Evolutionary conservation across 768 basidiomycete species (phyloP), one percentile per base, ranked within the genome.

Genomic region (Tubosaeta sp.): DNA sequence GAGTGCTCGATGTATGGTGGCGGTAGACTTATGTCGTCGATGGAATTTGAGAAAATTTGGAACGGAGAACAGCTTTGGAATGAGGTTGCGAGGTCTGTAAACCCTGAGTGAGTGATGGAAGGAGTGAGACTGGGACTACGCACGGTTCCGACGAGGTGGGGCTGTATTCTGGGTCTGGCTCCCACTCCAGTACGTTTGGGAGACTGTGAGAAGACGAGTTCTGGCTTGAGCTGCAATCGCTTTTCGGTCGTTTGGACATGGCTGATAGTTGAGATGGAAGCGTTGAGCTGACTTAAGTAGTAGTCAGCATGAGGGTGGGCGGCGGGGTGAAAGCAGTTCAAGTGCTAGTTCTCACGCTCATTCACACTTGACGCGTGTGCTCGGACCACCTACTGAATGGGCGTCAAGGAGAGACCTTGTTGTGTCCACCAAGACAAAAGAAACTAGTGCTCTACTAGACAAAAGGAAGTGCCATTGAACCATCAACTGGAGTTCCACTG

Each of bases 1-100:
- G 17, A 66, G 55, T 27, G 56, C 57, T 0, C 56, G 65, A 34
- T 66, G 65, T 11, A 66, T 51, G 37, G 57, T 46, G 9, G n/a
- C 13, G 1, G 32, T 34, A 1, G 43, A 43, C 14, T 46, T 25
- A 8, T 16, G 3, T 6, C 27, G 29, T 17, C 55, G 37, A 8
- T 13, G 43, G 14, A 8, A 34, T 22, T 10, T 55, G 11, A 55
- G 10, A 6, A 19, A 49, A 3, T 51, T 33, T 4, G 53, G 44
- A 17, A 53, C 29, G 2, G 50, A 22, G 3, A 45, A 48, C 4
- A 26, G 34, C 17, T 12, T 53, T 39, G 46, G 6, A 19, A 25
- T 38, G 22, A 50, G 8, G 1, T 25, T 25, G n/a, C 22, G 27
- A 9, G 48, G 47, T 6, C 62, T 64, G 31, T 27, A 13, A 9